Evolutionary conservation across 768 basidiomycete species (phyloP), one percentile per base, ranked within the genome.

Genomic region (Tricholoma bakamatsutake): DNA sequence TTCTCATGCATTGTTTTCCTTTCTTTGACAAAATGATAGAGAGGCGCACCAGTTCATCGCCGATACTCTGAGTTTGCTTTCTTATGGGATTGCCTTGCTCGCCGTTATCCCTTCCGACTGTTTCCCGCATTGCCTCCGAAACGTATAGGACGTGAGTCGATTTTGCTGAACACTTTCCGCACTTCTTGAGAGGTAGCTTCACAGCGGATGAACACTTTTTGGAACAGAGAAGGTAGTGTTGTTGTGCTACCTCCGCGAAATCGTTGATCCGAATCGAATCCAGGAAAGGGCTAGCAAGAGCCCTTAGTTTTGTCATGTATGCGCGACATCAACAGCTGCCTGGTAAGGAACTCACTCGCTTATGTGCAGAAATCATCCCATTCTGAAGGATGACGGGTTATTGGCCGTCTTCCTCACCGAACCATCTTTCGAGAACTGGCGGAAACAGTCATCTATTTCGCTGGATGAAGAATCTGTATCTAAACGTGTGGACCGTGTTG

Each of bases 41-140:
- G 84, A 50, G 83, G 81, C 4, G 73, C 79, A 11, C 75, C 90
- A 12, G 90, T 98, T 18, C 77, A 84, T 28, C 77, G 96, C 52
- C 81, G 97, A 55, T 99, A 98, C 69, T 93, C 90, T 6, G 97
- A 99, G 68, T 99, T 98, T 67, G 80, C 80, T 9, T 94, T 88
- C 69, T 75, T 98, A 27, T 89, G 91, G 83, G 94, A 98, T 59
- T 87, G 85, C 59, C 76, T 99, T 43, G 69, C 82, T 51, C 83
- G 86, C 60, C 82, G 94, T 53, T 98, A 98, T 73, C 95, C 97
- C 1, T 98, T 98, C 80, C 84, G 97, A 47, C 74, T 98, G 24
- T 80, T 98, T 60, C 86, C 91, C 15, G 73, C 82, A 3, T 72
- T 98, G 30, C 97, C 97, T 13, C 97, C 97, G 0, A 98, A 98